Percentiles rank a stretch among this genome's conserved stretches.
Evolutionary conservation across 345 rosid species (phyloP).

Genomic region (Aethionema arabicum): DNA sequence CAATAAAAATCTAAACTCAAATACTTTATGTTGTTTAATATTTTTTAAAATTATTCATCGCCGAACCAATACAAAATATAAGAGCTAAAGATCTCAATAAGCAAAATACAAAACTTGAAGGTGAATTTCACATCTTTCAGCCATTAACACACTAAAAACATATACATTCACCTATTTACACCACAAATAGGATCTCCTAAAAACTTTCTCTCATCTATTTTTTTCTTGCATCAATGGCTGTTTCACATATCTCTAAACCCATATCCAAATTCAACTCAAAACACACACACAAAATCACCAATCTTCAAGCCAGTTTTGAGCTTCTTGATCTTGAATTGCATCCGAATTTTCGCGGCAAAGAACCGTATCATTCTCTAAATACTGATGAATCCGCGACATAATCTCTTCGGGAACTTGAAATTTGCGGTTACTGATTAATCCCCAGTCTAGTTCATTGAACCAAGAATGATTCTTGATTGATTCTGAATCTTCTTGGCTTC

Average conservation of each 20-base stretch:
- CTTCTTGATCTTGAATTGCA: constrained; percentile 48
- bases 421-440: constrained; percentile 47
- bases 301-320: constrained; percentile 74
- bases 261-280: background rate
- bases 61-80: background rate
- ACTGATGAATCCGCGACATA: constrained; percentile 49
- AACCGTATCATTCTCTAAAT: constrained; percentile 41
- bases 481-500: constrained; percentile 60
- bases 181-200: constrained; percentile 22
- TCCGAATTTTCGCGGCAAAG: constrained; percentile 43
- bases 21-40: background rate
- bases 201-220: constrained; percentile 21
- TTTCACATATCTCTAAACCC: background rate
- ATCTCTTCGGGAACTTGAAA: constrained; percentile 64
- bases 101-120: constrained; percentile 15
- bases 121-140: constrained; percentile 21
- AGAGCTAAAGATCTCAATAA: background rate
- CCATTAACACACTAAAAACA: constrained; percentile 23
- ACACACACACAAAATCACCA: constrained; percentile 44
- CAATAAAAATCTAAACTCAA: background rate
- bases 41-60: background rate
- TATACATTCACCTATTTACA: constrained; percentile 34
- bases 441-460: constrained; percentile 68
- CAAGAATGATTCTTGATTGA: constrained; percentile 72
- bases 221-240: background rate